phyloP scores from a whole-genome alignment of 2,329 filamentous ascomycete species.

The Sporothrix phasma region DNA sequence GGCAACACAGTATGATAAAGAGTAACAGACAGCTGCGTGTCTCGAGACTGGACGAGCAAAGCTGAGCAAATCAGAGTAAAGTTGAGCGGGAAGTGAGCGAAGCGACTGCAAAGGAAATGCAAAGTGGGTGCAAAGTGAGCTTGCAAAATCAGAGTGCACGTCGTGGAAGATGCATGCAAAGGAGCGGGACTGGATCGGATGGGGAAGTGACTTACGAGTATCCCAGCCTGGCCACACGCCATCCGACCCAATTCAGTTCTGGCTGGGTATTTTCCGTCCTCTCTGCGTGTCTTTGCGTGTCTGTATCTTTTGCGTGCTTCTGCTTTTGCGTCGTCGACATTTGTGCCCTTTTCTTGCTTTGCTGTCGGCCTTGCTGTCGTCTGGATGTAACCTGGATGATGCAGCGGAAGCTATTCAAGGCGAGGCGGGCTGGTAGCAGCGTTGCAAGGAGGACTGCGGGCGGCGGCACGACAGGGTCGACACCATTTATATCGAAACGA shows the following conservation, averaged over 20 bases:
- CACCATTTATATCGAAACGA: neutral
- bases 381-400: constrained; percentile 6
- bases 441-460: neutral
- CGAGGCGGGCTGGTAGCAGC: neutral
- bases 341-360: neutral
- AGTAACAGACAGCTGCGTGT: neutral
- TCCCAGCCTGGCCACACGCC: neutral
- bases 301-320: too few species aligned
- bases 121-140: neutral
- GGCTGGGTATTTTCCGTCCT: too few species aligned
- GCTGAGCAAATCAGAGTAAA: too few species aligned
- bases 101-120: neutral
- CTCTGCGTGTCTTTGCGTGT: neutral
- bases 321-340: neutral
- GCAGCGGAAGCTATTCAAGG: neutral
- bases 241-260: neutral
- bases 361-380: neutral
- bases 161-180: neutral
- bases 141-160: neutral
- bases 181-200: neutral
- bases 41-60: too few species aligned
- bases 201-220: neutral
- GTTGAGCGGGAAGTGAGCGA: neutral
- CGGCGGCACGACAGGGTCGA: neutral
- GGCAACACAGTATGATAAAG: neutral